phyloP scores from a whole-genome alignment of 768 basidiomycete species.

The Macrolepiota fuliginosa region DNA sequence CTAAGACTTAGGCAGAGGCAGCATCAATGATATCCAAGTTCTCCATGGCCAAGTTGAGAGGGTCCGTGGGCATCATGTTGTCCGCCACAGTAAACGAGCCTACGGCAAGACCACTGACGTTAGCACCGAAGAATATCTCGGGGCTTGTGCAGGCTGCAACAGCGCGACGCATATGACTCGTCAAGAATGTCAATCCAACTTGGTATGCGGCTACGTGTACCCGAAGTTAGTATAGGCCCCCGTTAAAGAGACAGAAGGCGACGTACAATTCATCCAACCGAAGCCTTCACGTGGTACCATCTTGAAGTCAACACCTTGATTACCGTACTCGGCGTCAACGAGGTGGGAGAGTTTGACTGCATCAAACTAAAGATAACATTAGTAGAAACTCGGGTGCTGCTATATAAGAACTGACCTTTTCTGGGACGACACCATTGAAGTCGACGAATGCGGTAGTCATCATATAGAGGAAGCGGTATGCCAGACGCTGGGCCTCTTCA shows the following conservation, averaged over 20 bases:
- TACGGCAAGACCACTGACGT: constrained; percentile 28
- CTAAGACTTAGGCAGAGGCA: background rate
- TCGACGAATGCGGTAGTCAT: constrained; percentile 95
- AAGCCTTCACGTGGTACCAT: constrained; percentile 97
- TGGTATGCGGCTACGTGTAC: constrained; percentile 78
- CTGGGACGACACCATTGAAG: constrained; percentile 97
- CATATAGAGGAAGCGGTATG: constrained; percentile 99
- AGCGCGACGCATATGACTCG: constrained; percentile 91
- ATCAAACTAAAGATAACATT: constrained; percentile 62
- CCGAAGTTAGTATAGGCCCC: constrained; percentile 4
- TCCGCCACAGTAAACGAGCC: constrained; percentile 34
- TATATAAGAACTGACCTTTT: constrained; percentile 62
- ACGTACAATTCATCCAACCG: constrained; percentile 95
- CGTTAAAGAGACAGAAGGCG: background rate
- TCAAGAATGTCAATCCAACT: constrained; percentile 93
- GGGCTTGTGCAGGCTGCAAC: constrained; percentile 94
- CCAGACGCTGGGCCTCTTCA: constrained; percentile 88
- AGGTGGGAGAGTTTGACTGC: constrained; percentile 94
- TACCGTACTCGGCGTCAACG: constrained; percentile 96
- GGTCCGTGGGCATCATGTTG: constrained; percentile 44
- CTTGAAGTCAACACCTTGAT: constrained; percentile 96
- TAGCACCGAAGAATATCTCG: constrained; percentile 78
- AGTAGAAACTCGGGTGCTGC: constrained; percentile 9
- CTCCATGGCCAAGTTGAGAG: constrained; percentile 66
- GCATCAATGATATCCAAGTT: constrained; percentile 34